Base-by-base conservation (phyloP, 2,329 filamentous ascomycete genomes). In the Knoxdaviesia capensis region DNA sequence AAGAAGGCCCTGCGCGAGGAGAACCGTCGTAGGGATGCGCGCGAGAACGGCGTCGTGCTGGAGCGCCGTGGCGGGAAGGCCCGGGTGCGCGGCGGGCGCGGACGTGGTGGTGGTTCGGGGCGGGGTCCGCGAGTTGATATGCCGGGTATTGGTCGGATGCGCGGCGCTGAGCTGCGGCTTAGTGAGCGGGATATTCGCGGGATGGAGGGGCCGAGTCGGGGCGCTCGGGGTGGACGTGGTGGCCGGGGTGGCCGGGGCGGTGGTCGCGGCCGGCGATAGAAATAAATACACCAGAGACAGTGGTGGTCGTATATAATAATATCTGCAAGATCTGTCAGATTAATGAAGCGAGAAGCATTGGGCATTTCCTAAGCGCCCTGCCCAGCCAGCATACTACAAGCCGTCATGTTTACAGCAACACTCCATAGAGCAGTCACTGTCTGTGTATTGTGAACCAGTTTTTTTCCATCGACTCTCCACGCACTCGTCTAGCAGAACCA, bases 21-120 rank as follows among this genome's bases (percentile, higher is more conserved):
- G 8, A 80, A 71, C 62, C 64, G 88, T 41, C 66, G 88, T 34
- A 67, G 65, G 36, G 84, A 94, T 56, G 90, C 90, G 2, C 74
- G 69, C 53, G 88, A 96, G 65, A 93, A 88, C 51, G 90, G 88
- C 5, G 77, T 96, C 50, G 76, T 96, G 40, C 63, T 96, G 33
- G 90, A 96, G 64, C 68, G 65, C 46, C 54, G 30, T 31, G 49
- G 36, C 30, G 50, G 53, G 42, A 56, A 55, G 48, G 60, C 56
- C 34, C 56, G 51, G 44, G 62, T 56, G 43, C 54, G 57, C 43
- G 63, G 56, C 44, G n/a, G n/a, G n/a, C n/a, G n/a, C n/a, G n/a
- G n/a, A n/a, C n/a, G n/a, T n/a, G n/a, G n/a, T n/a, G n/a, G n/a
- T n/a, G 62, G 59, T 44, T 62, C 52, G 42, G 65, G 54, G 50